Evolutionary conservation across 2,329 filamentous ascomycete species (phyloP).

Genomic region (Monascus ruber): DNA sequence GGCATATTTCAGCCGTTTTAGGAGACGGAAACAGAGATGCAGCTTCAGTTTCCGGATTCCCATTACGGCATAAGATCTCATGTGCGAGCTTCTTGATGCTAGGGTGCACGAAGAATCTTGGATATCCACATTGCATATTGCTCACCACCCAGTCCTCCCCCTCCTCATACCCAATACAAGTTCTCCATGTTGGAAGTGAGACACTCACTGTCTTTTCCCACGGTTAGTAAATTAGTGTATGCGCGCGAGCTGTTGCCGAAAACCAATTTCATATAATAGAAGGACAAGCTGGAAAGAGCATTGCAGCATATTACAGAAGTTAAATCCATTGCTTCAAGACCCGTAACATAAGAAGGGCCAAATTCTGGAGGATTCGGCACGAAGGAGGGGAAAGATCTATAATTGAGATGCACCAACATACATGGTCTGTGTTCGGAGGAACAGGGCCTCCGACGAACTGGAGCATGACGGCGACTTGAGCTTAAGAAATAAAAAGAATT

Average conservation of each 20-base stretch:
- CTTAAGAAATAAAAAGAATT: neutral
- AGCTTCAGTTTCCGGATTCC: constrained; percentile 41
- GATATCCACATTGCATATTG: constrained; percentile 84
- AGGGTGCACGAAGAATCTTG: constrained; percentile 86
- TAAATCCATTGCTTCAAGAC: too few relatives aligned
- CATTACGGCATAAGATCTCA: constrained; percentile 53
- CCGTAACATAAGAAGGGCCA: too few relatives aligned
- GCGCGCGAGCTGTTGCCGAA: neutral
- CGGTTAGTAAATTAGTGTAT: constrained; percentile 3
- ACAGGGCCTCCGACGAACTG: constrained; percentile 56
- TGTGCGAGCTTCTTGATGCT: constrained; percentile 62
- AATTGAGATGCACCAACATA: constrained; percentile 33
- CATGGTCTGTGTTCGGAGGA: constrained; percentile 66
- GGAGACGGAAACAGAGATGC: constrained; percentile 76
- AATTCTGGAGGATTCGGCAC: too few relatives aligned
- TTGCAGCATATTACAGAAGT: too few relatives aligned
- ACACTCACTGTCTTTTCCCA: constrained; percentile 77
- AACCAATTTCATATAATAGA: constrained; percentile 3
- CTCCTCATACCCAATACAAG: constrained; percentile 90
- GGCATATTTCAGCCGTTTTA: constrained; percentile 58
- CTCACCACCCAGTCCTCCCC: constrained; percentile 75
- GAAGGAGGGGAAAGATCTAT: too few relatives aligned
- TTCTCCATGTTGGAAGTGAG: constrained; percentile 82
- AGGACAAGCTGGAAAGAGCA: too few relatives aligned
- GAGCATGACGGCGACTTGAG: constrained; percentile 17